Conservation (phyloP, 2,329 filamentous ascomycete genomes). For the Venturia carpophila region DNA sequence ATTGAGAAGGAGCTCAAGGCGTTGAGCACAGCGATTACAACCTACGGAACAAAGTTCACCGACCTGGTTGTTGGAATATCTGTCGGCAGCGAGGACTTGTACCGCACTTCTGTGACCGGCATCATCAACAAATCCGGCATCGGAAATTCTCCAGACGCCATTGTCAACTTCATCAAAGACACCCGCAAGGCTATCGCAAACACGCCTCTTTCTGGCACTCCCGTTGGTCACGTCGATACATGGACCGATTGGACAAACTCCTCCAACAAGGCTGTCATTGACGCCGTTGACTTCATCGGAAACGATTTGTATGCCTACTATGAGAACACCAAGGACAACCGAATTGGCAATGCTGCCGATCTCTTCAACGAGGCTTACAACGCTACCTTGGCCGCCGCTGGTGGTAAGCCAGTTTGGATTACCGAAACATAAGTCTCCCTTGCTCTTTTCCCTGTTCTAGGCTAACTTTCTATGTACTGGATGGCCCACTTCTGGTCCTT, state of each 20-base stretch:
- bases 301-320: conserved; percentile 34
- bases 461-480: conserved; percentile 14
- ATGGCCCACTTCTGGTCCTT: conserved; percentile 19
- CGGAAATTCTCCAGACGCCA: conserved; percentile 5
- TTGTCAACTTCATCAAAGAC: conserved; percentile 17
- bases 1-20: conserved; percentile 31
- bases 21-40: conserved; percentile 27
- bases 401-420: conserved; percentile 29
- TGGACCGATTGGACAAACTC: conserved; percentile 25
- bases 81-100: conserved; percentile 44
- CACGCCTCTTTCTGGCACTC: conserved; percentile 3
- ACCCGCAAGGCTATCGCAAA: conserved; percentile 23
- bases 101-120: conserved; percentile 42
- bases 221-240: conserved; percentile 33
- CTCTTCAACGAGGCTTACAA: conserved; percentile 27
- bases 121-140: conserved; percentile 16
- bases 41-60: conserved; percentile 25
- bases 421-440: conserved; percentile 27
- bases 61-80: conserved; percentile 31
- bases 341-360: conserved; percentile 27
- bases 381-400: conserved; percentile 27
- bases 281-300: conserved; percentile 31
- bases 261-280: conserved; percentile 30
- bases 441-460: not conserved
- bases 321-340: conserved; percentile 29